A percentile compares a stretch with the other conserved stretches of the same genome.
Conservation (phyloP, 202 grass and related monocot genomes). For the Setaria viridis region DNA sequence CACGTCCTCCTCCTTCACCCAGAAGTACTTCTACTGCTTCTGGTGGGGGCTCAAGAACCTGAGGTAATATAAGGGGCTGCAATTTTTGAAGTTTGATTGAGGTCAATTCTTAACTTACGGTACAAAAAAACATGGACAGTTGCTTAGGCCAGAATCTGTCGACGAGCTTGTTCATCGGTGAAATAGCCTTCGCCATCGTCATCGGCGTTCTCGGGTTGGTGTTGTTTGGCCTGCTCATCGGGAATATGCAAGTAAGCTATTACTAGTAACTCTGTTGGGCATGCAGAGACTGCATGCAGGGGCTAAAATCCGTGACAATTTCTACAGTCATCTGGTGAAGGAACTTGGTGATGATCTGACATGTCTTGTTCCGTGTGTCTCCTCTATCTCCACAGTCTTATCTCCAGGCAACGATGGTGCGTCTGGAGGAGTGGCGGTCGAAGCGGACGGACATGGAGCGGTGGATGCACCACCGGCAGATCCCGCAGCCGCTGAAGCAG, state of each 20-base stretch:
- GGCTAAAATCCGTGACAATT: too few relatives aligned
- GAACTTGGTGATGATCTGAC: background rate
- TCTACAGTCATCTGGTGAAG: background rate
- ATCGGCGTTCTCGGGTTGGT: slow-evolving; percentile 87
- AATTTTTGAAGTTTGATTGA: too few relatives aligned
- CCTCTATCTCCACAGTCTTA: slow-evolving; percentile 62
- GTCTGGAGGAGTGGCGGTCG: slow-evolving; percentile 90
- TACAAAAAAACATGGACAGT: slow-evolving; percentile 25
- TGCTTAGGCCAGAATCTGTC: slow-evolving; percentile 88
- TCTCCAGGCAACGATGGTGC: slow-evolving; percentile 82
- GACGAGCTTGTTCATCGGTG: slow-evolving; percentile 74
- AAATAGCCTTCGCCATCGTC: slow-evolving; percentile 79
- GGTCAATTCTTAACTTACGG: too few relatives aligned
- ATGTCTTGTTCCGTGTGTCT: background rate
- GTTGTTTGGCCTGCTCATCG: slow-evolving; percentile 90
- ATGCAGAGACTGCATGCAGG: too few relatives aligned
- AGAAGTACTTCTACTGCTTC: slow-evolving; percentile 96
- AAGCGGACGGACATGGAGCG: slow-evolving; percentile 91
- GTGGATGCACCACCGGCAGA: slow-evolving; percentile 96
- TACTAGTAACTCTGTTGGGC: too few relatives aligned
- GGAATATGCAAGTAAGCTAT: slow-evolving; percentile 83
- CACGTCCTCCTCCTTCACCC: slow-evolving; percentile 76
- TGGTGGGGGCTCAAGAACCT: slow-evolving; percentile 99
- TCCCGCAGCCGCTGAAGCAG: slow-evolving; percentile 75
- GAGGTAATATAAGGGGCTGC: slow-evolving; percentile 40